These are phyloP conservation scores for Trichoderma gracile DNA, from an alignment of 2,329 filamentous ascomycete genomes.

Conservation along the genomic window DNA sequence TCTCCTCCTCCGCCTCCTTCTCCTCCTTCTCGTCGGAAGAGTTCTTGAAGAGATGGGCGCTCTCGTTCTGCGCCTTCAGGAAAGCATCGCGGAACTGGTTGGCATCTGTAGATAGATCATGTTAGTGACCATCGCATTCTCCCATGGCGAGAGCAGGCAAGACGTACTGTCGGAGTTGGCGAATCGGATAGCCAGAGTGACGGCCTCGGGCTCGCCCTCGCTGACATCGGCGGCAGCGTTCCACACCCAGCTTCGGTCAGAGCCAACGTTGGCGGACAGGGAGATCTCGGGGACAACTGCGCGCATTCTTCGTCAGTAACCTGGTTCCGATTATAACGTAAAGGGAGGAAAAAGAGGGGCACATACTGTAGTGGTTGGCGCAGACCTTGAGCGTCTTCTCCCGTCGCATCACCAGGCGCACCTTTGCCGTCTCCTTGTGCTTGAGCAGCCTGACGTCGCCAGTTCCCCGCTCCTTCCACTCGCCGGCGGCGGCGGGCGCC, in stretches of 20 bases:
- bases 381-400: constrained; percentile 99
- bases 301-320: constrained; percentile 15
- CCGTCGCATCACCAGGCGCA: constrained; percentile 93
- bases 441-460: constrained; percentile 95
- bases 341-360: not conserved
- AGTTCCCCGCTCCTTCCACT: constrained; percentile 99
- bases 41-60: constrained; percentile 78
- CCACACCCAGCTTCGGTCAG: constrained; percentile 99
- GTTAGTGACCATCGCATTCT: not conserved
- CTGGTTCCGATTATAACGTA: too few relatives aligned
- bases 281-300: constrained; percentile 98
- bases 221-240: constrained; percentile 96
- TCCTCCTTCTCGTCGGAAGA: constrained; percentile 31
- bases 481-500: constrained; percentile 54
- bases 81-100: constrained; percentile 97
- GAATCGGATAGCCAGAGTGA: constrained; percentile 95
- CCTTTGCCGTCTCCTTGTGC: constrained; percentile 99
- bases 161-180: constrained; percentile 93
- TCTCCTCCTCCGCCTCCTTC: constrained; percentile 31
- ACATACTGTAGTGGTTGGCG: constrained; percentile 98
- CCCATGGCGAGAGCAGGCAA: not conserved
- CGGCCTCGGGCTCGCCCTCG: constrained; percentile 94
- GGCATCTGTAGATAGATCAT: constrained; percentile 65
- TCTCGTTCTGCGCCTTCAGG: constrained; percentile 94
- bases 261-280: constrained; percentile 95